Base-by-base conservation (phyloP, 306 rosid genomes). In the Cicer cuneatum region DNA sequence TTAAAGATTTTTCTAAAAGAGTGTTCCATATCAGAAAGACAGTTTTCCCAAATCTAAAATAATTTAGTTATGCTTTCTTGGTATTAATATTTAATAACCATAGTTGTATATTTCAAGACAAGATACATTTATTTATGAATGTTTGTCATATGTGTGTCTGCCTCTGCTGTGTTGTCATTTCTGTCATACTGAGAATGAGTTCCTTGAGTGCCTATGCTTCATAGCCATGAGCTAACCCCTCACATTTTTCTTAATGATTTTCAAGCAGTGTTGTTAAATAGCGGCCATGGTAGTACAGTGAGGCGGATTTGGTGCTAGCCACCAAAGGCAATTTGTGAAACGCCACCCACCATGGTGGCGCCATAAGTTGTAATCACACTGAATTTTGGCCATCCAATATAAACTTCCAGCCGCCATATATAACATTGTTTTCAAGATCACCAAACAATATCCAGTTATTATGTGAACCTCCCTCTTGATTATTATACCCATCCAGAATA, bases 401-500 rank as follows among this genome's bases (percentile, higher is more conserved):
- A 13, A 33, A 35, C 66, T 7, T 4, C 19, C 66, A 13, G 7
- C 10, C 18, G 2, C 64, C 10, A 29, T 58, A 59, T 59, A 33
- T 6, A 59, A 33, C 65, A 59, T 33, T 59, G 65, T 29, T 35
- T 57, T 59, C 47, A 42, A 35, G 68, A 60, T 69, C 42, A 61
- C 45, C 29, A 72, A 68, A 52, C 71, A 67, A 61, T 39, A 61
- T 41, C 42, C 7, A 1, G 54, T 43, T 38, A 53, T 40, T 38
- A 53, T 39, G 71, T 35, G 62, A 75, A 7, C 11, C 41, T 58
- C 51, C 49, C 61, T 52, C 37, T 43, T 18, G 40, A 62, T 8
- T 40, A 46, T 43, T 19, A 65, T 13, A 75, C 18, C 59, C 63
- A 35, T 37, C 54, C 37, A 35, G 53, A 65, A 69, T 60, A 61